Percentiles rank a stretch among this genome's conserved stretches.
Conservation (phyloP, 768 basidiomycete genomes). For the Boletus pseudopeckii region DNA sequence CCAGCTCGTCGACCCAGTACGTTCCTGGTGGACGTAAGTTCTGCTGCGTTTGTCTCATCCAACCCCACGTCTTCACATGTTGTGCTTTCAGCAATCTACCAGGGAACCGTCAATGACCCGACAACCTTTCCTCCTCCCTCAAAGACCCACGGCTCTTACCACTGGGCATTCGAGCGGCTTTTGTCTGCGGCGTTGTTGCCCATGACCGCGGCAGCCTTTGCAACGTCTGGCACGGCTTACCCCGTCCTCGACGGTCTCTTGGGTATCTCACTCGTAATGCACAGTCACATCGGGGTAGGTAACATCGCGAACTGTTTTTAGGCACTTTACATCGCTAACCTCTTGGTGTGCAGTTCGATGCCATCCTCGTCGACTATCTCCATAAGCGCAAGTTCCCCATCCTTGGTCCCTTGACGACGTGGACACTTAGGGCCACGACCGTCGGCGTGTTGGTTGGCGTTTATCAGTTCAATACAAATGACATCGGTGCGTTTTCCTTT, state of each 20-base stretch:
- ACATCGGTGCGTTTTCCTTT: slow-evolving; percentile 69
- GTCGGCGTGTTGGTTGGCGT: slow-evolving; percentile 83
- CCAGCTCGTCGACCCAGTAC: slow-evolving; percentile 39
- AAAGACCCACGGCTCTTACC: slow-evolving; percentile 84
- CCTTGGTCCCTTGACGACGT: slow-evolving; percentile 63
- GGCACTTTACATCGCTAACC: background rate
- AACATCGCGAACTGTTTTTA: background rate
- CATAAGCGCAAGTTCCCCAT: slow-evolving; percentile 93
- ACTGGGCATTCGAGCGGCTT: slow-evolving; percentile 90
- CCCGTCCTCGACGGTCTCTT: slow-evolving; percentile 89
- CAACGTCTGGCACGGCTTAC: slow-evolving; percentile 68
- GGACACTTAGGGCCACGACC: slow-evolving; percentile 76
- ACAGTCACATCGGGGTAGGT: slow-evolving; percentile 91
- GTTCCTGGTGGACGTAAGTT: slow-evolving; percentile 72
- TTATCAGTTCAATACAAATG: slow-evolving; percentile 98
- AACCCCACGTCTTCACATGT: background rate
- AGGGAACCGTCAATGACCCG: slow-evolving; percentile 94
- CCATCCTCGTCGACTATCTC: slow-evolving; percentile 80
- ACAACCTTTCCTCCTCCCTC: slow-evolving; percentile 83
- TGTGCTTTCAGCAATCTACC: slow-evolving; percentile 62
- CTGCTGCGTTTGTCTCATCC: background rate
- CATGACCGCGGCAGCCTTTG: slow-evolving; percentile 82
- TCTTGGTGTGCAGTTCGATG: slow-evolving; percentile 56
- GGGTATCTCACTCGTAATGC: slow-evolving; percentile 83
- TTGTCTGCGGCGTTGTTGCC: slow-evolving; percentile 87